These are phyloP conservation scores for Groenewaldozyma auringiensis DNA, from an alignment of 1,139 yeast genomes.

Conservation along the genomic window DNA sequence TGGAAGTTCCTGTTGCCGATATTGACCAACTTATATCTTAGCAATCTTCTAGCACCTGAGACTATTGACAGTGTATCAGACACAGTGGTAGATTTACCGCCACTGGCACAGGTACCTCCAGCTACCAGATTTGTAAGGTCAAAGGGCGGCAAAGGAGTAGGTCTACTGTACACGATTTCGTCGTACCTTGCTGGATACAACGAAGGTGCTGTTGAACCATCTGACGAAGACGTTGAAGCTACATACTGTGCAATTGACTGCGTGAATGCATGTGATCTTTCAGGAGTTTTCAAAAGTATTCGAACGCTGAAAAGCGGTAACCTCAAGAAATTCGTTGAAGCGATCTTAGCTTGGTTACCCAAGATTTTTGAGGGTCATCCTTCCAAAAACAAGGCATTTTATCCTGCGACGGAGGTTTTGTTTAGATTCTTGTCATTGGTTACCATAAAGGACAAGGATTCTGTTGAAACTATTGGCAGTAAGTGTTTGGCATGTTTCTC, in stretches of 20 bases:
- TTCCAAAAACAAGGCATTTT: constrained; percentile 17
- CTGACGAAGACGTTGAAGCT: constrained; percentile 84
- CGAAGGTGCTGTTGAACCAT: constrained; percentile 85
- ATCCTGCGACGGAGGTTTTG: constrained; percentile 19
- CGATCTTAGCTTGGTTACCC: constrained; percentile 24
- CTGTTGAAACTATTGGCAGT: constrained; percentile 10
- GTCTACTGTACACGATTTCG: constrained; percentile 81
- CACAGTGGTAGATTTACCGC: constrained; percentile 3
- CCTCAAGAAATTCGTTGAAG: constrained; percentile 13
- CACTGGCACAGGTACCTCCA: constrained; percentile 56
- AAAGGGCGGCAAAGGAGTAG: constrained; percentile 56
- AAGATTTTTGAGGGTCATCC: constrained; percentile 18
- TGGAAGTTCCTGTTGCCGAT: constrained; percentile 61
- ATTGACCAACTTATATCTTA: constrained; percentile 59
- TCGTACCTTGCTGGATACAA: constrained; percentile 82
- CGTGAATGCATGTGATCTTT: constrained; percentile 56
- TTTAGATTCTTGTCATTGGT: constrained; percentile 6
- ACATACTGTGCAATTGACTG: constrained; percentile 80
- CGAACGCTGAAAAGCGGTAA: constrained; percentile 9
- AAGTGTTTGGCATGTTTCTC: constrained; percentile 14
- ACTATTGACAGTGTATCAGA: background rate
- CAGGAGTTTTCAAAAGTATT: constrained; percentile 39
- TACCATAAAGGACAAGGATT: constrained; percentile 9
- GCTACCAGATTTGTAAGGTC: constrained; percentile 55
- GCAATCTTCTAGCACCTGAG: constrained; percentile 50